A percentile compares a stretch with the other conserved stretches of the same genome.
Evolutionary conservation across 1,139 yeast genomes (phyloP).

Genomic region (Yamadazyma diddensiae): DNA sequence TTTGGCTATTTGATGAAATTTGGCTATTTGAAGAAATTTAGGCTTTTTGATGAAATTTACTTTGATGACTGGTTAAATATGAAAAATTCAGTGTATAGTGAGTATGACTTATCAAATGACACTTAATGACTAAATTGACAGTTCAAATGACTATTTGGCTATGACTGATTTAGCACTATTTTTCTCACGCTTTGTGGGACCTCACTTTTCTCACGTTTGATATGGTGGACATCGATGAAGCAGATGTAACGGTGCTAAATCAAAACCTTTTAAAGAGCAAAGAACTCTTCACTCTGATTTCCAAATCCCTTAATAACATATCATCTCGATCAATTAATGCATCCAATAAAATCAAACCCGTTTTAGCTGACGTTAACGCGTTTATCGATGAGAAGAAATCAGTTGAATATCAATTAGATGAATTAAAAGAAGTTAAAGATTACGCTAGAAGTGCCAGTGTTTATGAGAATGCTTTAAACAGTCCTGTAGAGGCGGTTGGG

Average conservation of each 20-base stretch:
- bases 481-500: slow-evolving; percentile 40
- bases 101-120: no score
- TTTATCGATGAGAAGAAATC: slow-evolving; percentile 55
- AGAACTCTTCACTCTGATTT: slow-evolving; percentile 54
- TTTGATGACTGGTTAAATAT: no score
- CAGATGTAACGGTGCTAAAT: slow-evolving; percentile 78
- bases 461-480: slow-evolving; percentile 43
- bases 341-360: slow-evolving; percentile 65
- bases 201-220: no score
- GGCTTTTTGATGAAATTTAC: no score
- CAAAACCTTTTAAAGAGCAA: slow-evolving; percentile 65
- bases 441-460: slow-evolving; percentile 60
- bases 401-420: slow-evolving; percentile 56
- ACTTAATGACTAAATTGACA: no score
- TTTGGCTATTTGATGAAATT: no score
- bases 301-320: slow-evolving; percentile 53
- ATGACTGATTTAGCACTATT: no score
- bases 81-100: no score
- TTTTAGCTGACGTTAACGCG: slow-evolving; percentile 59
- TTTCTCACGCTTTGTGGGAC: no score
- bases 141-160: no score
- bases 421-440: slow-evolving; percentile 62
- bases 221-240: slow-evolving; percentile 66
- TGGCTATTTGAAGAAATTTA: no score
- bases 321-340: slow-evolving; percentile 61